Evolutionary conservation across 805 yeast species (phyloP).

Genomic region (Tetrapisispora iriomotensis): DNA sequence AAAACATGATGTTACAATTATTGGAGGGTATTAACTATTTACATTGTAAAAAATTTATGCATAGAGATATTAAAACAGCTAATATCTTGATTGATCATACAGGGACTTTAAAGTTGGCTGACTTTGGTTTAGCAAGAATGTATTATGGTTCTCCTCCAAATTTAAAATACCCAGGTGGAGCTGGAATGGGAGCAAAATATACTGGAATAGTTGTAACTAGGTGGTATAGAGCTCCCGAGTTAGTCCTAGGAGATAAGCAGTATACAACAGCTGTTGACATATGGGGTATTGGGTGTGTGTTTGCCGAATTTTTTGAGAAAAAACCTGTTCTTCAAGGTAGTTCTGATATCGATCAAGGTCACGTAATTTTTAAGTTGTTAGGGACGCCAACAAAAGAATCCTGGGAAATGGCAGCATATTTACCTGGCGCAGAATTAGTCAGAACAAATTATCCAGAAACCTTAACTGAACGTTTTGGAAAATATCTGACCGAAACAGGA

Average conservation of each 20-base stretch:
- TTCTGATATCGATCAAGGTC: conserved; percentile 82
- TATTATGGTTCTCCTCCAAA: conserved; percentile 56
- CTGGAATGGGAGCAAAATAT: conserved; percentile 34
- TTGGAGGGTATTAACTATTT: conserved; percentile 73
- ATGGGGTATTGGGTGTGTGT: conserved; percentile 97
- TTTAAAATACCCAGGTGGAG: conserved; percentile 35
- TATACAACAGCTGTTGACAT: conserved; percentile 93
- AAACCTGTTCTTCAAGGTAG: conserved; percentile 80
- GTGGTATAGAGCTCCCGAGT: conserved; percentile 96
- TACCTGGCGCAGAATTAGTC: conserved; percentile 43
- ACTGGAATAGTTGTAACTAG: conserved; percentile 83
- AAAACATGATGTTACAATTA: conserved; percentile 72
- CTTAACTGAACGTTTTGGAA: conserved; percentile 40
- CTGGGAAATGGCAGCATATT: conserved; percentile 51
- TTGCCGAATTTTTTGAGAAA: conserved; percentile 78
- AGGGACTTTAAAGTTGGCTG: conserved; percentile 84
- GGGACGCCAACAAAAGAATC: conserved; percentile 62
- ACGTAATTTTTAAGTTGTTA: conserved; percentile 63
- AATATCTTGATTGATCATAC: conserved; percentile 68
- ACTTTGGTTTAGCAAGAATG: conserved; percentile 84
- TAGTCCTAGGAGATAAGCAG: conserved; percentile 70
- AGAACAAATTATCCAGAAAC: conserved; percentile 30
- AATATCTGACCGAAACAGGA: conserved; percentile 33
- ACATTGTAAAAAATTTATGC: conserved; percentile 49
- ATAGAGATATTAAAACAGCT: conserved; percentile 95